A percentile compares a stretch with the other conserved stretches of the same genome.
phyloP scores from a whole-genome alignment of 495 filamentous ascomycete genomes.

The Wilcoxina mikolae region DNA sequence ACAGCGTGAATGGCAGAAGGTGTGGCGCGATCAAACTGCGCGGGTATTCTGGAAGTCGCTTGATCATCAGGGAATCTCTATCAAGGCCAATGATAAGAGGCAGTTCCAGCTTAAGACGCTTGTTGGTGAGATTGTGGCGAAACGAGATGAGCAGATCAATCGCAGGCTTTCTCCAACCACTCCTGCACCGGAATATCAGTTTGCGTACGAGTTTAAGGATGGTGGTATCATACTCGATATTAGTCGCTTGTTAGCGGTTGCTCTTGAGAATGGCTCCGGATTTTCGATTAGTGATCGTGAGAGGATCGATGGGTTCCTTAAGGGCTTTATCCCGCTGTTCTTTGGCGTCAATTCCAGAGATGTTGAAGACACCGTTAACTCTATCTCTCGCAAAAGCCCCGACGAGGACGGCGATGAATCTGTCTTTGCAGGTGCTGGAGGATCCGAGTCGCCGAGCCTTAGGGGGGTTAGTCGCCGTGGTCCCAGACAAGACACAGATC shows the following conservation, averaged over 20 bases:
- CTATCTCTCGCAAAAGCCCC: conserved; percentile 46
- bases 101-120: conserved; percentile 76
- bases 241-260: conserved; percentile 62
- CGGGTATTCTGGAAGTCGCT: conserved; percentile 86
- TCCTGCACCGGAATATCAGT: conserved; percentile 53
- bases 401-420: conserved; percentile 59
- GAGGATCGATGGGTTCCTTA: conserved; percentile 66
- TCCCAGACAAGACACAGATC: conserved; percentile 27
- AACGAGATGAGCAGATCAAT: conserved; percentile 69
- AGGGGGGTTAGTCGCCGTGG: conserved; percentile 13
- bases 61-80: conserved; percentile 83
- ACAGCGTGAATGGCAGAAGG: conserved; percentile 95
- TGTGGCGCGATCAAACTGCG: conserved; percentile 89
- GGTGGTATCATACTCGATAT: conserved; percentile 66
- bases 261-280: conserved; percentile 50
- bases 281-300: conserved; percentile 57
- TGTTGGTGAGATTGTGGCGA: conserved; percentile 68
- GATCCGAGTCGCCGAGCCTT: neutral
- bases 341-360: conserved; percentile 66
- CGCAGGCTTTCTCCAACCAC: conserved; percentile 44
- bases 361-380: conserved; percentile 61
- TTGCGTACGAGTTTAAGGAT: conserved; percentile 57
- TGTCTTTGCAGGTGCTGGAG: neutral
- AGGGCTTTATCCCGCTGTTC: conserved; percentile 75
- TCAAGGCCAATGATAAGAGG: conserved; percentile 73